These are phyloP conservation scores for Exophiala viscosa DNA, from an alignment of 2,329 filamentous ascomycete species.

Conservation along the genomic window DNA sequence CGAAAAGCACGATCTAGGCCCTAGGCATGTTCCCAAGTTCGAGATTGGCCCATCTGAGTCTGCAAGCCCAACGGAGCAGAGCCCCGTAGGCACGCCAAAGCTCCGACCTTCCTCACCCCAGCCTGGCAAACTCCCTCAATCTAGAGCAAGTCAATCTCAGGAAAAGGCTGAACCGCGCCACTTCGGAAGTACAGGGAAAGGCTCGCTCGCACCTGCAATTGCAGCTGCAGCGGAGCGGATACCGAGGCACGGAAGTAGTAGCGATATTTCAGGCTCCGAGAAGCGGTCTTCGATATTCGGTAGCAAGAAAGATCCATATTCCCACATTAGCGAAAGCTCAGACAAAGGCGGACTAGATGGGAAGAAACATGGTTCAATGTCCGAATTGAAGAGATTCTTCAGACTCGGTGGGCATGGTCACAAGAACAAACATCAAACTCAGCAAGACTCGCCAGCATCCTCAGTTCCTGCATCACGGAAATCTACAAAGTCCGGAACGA, in stretches of 20 bases:
- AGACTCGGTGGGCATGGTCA: slow-evolving; percentile 62
- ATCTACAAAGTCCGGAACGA: slow-evolving; percentile 47
- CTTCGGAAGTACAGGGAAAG: slow-evolving; percentile 28
- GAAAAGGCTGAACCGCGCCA: slow-evolving; percentile 17
- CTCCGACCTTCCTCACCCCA: slow-evolving; percentile 45
- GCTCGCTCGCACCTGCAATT: slow-evolving; percentile 28
- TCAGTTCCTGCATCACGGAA: slow-evolving; percentile 56
- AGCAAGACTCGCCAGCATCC: slow-evolving; percentile 54
- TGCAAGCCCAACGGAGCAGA: slow-evolving; percentile 55
- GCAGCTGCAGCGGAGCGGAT: slow-evolving; percentile 32
- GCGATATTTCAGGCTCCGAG: slow-evolving; percentile 39
- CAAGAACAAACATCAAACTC: slow-evolving; percentile 54
- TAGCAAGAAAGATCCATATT: slow-evolving; percentile 49
- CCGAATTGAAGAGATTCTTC: slow-evolving; percentile 95
- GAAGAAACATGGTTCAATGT: slow-evolving; percentile 74
- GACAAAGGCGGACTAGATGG: slow-evolving; percentile 39
- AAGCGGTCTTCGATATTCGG: slow-evolving; percentile 56
- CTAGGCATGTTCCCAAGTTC: slow-evolving; percentile 51
- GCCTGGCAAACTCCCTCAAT: slow-evolving; percentile 34
- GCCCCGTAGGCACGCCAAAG: slow-evolving; percentile 55
- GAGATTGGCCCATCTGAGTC: slow-evolving; percentile 56
- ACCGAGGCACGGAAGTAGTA: slow-evolving; percentile 46
- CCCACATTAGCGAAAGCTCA: slow-evolving; percentile 45
- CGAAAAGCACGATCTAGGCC: slow-evolving; percentile 38
- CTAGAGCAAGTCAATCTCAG: slow-evolving; percentile 16